These are phyloP conservation scores for Dothideomycetes sp. DNA, from an alignment of 2,329 filamentous ascomycete genomes.

Conservation along the genomic window DNA sequence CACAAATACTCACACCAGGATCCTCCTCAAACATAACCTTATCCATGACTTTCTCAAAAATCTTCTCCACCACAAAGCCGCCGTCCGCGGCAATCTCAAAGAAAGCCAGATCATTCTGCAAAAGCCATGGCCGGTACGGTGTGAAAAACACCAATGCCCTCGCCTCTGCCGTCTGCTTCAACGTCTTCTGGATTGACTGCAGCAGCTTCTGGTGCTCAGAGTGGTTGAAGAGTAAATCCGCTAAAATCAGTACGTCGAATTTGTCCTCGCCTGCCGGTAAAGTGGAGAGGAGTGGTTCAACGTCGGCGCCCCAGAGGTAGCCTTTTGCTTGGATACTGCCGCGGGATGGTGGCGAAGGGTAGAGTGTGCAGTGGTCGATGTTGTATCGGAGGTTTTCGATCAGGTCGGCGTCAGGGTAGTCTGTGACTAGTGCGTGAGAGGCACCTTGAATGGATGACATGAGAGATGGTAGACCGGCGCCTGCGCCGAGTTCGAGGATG, in stretches of 20 bases:
- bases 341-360: conserved; percentile 25
- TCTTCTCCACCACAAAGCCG: conserved; percentile 67
- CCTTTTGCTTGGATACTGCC: conserved; percentile 40
- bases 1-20: conserved; percentile 48
- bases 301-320: conserved; percentile 71
- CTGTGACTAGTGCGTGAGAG: conserved; percentile 59
- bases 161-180: conserved; percentile 45
- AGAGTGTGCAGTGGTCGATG: conserved; percentile 42
- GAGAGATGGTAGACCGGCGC: conserved; percentile 69
- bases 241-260: conserved; percentile 77
- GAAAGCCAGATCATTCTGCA: conserved; percentile 74
- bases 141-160: conserved; percentile 85
- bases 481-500: conserved; percentile 84
- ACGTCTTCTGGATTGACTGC: conserved; percentile 55
- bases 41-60: conserved; percentile 73
- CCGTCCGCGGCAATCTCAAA: conserved; percentile 63
- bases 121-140: conserved; percentile 83
- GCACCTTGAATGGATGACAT: conserved; percentile 67
- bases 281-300: conserved; percentile 46
- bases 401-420: conserved; percentile 80
- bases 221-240: conserved; percentile 85
- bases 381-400: conserved; percentile 70
- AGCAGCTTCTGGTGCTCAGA: conserved; percentile 73
- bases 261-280: conserved; percentile 33
- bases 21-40: conserved; percentile 84